These are phyloP conservation scores for Fusarium tuaranense DNA, from an alignment of 2,329 filamentous ascomycete genomes.

Conservation along the genomic window DNA sequence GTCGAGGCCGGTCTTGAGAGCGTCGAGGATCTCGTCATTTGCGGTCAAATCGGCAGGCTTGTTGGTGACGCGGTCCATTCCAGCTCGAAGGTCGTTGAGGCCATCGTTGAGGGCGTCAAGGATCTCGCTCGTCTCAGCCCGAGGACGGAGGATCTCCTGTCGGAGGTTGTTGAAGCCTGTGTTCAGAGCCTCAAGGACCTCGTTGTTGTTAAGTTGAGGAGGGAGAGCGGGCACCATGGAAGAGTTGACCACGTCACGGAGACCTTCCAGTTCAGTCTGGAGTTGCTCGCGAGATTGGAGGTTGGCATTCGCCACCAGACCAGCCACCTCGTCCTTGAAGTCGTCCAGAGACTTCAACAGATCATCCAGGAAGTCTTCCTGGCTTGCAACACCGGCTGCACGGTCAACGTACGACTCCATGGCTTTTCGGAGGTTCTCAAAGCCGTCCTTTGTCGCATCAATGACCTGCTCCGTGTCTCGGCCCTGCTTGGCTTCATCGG, in stretches of 20 bases:
- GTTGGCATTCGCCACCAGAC: constrained; percentile 64
- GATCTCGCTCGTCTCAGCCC: constrained; percentile 84
- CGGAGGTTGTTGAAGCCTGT: constrained; percentile 81
- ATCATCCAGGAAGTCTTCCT: constrained; percentile 82
- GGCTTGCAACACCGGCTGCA: constrained; percentile 74
- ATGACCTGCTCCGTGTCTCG: constrained; percentile 89
- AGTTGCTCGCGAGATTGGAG: constrained; percentile 72
- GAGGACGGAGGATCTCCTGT: constrained; percentile 76
- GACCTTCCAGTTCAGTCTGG: constrained; percentile 83
- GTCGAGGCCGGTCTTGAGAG: constrained; percentile 84
- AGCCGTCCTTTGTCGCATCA: constrained; percentile 87
- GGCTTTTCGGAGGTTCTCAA: constrained; percentile 82
- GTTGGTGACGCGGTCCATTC: constrained; percentile 82
- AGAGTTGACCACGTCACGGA: constrained; percentile 81
- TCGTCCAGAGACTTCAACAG: constrained; percentile 74
- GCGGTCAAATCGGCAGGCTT: constrained; percentile 86
- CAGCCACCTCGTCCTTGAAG: constrained; percentile 75
- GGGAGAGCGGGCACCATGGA: constrained; percentile 71
- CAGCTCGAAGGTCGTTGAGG: constrained; percentile 78
- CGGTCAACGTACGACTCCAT: constrained; percentile 86
- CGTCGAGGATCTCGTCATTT: constrained; percentile 90
- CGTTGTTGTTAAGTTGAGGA: constrained; percentile 61
- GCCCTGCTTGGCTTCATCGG: constrained; percentile 78
- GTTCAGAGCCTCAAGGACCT: constrained; percentile 77
- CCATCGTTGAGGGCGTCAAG: constrained; percentile 92